Evolutionary conservation across 805 yeast genomes (phyloP).

Genomic region (Lipomyces japonicus): DNA sequence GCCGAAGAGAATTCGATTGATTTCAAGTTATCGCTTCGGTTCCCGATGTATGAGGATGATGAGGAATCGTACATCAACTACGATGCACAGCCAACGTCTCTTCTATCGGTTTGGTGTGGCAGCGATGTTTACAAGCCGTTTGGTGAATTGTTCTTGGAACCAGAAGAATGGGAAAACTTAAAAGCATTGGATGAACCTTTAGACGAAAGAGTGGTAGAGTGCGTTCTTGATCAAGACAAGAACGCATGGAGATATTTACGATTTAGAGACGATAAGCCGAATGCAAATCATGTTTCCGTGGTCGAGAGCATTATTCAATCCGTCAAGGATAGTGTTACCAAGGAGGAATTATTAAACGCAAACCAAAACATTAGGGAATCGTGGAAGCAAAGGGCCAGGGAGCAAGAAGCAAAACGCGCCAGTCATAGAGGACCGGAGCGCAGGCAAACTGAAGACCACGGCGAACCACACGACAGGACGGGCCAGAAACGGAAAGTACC

Average conservation of each 20-base stretch:
- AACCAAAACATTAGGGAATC: conserved; percentile 53
- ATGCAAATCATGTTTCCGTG: conserved; percentile 79
- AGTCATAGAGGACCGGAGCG: conserved; percentile 19
- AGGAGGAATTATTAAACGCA: conserved; percentile 64
- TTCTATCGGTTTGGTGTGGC: conserved; percentile 77
- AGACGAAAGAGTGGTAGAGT: conserved; percentile 85
- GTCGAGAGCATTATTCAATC: conserved; percentile 79
- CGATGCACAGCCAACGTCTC: conserved; percentile 69
- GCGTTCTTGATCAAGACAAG: conserved; percentile 56
- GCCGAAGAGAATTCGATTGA: conserved; percentile 93
- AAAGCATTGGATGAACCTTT: conserved; percentile 73
- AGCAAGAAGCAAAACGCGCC: conserved; percentile 29
- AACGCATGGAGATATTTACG: conserved; percentile 81
- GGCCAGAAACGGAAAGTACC: conserved; percentile 22
- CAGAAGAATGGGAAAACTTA: conserved; percentile 75
- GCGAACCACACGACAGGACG: conserved; percentile 2
- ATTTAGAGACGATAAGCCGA: conserved; percentile 87
- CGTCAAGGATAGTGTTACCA: conserved; percentile 79
- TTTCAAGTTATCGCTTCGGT: conserved; percentile 64
- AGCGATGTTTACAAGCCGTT: conserved; percentile 59
- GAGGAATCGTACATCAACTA: conserved; percentile 63
- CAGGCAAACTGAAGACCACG: conserved; percentile 4
- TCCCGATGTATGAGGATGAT: conserved; percentile 48
- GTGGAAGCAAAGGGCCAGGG: conserved; percentile 58
- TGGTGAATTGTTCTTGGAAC: conserved; percentile 57